phyloP scores from a whole-genome alignment of 805 yeast genomes.

The Saccharomycopsis sp. region DNA sequence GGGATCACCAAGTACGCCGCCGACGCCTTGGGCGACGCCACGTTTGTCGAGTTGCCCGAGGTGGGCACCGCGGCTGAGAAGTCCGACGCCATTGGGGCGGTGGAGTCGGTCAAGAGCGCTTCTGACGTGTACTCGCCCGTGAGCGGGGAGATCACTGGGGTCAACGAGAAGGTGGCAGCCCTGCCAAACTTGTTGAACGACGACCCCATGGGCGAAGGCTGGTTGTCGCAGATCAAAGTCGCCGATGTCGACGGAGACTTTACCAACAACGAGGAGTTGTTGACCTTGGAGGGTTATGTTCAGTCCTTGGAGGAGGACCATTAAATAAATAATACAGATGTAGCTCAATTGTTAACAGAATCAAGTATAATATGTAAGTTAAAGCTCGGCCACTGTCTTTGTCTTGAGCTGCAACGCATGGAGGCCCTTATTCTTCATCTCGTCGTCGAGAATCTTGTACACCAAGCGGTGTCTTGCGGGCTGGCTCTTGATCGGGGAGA shows the following conservation, averaged over 20 bases:
- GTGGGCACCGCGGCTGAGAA: conserved; percentile 48
- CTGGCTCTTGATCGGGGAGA: conserved; percentile 46
- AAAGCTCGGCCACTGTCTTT: conserved; percentile 55
- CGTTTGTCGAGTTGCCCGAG: conserved; percentile 85
- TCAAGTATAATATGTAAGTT: too few species aligned
- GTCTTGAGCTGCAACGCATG: conserved; percentile 87
- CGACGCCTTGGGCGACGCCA: conserved; percentile 94
- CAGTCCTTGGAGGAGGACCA: conserved; percentile 44
- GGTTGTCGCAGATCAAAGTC: conserved; percentile 76
- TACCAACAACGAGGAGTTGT: conserved; percentile 35
- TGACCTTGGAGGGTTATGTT: conserved; percentile 49
- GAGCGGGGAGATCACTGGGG: conserved; percentile 62
- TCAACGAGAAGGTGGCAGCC: conserved; percentile 56
- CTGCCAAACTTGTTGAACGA: conserved; percentile 71
- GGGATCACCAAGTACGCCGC: conserved; percentile 95
- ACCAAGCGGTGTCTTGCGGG: conserved; percentile 75
- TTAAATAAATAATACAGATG: too few species aligned
- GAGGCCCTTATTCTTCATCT: conserved; percentile 59
- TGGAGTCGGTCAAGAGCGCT: conserved; percentile 91
- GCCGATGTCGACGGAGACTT: conserved; percentile 36
- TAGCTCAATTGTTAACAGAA: too few species aligned
- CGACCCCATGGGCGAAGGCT: conserved; percentile 91
- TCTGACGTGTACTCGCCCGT: conserved; percentile 89
- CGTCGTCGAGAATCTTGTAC: conserved; percentile 61
- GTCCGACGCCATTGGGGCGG: conserved; percentile 85